phyloP scores from a whole-genome alignment of 129 eudicot genomes.

The Daucus carota region DNA sequence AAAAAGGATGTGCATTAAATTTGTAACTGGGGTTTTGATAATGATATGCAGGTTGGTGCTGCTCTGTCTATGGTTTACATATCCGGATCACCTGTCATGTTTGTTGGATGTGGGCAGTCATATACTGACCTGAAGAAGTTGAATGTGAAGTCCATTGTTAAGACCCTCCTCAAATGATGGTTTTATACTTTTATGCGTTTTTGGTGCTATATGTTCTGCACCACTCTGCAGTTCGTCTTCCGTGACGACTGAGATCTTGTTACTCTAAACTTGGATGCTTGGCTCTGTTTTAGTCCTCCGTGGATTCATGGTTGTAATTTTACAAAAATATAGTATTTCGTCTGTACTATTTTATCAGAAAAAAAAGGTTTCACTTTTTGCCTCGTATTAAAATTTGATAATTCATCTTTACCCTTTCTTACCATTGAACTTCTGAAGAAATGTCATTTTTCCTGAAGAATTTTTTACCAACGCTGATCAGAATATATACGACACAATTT shows the following conservation, averaged over 20 bases:
- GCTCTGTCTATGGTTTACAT: slow-evolving; percentile 98
- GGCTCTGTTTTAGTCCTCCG: neutral
- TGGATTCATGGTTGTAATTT: neutral
- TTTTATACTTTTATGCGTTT: neutral
- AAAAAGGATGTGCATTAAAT: neutral
- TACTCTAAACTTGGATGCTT: neutral
- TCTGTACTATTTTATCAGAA: neutral
- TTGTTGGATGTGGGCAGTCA: slow-evolving; percentile 97
- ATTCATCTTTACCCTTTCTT: no score
- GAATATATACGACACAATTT: no score
- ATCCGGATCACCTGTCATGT: slow-evolving; percentile 98
- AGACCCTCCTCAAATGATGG: slow-evolving; percentile 78
- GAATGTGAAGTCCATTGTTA: slow-evolving; percentile 82
- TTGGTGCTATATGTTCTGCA: neutral
- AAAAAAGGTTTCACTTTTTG: no score
- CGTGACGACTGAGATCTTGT: neutral
- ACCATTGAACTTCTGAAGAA: no score
- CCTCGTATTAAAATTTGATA: no score
- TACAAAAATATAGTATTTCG: neutral
- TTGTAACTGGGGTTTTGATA: no score
- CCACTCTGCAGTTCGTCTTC: neutral
- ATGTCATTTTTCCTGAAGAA: no score
- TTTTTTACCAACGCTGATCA: no score
- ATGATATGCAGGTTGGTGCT: slow-evolving; percentile 98
- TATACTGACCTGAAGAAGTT: slow-evolving; percentile 94